Conservation (phyloP, 805 yeast species). For the Kuraishia ogatae region DNA sequence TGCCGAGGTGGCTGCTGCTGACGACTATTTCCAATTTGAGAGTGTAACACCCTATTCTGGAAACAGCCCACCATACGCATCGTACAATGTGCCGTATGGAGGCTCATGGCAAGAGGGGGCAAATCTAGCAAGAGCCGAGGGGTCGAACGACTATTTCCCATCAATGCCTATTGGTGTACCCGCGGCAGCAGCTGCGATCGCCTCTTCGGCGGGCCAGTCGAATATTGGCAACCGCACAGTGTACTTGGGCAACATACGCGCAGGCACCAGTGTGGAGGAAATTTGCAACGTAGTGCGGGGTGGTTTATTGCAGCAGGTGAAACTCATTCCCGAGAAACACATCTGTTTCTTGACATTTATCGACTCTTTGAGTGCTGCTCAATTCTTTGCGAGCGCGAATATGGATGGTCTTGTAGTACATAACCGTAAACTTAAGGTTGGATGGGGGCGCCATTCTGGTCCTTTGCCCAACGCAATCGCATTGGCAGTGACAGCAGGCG, state of each 20-base stretch:
- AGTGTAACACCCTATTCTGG: background rate
- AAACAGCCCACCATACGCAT: background rate
- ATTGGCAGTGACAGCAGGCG: slow-evolving; percentile 63
- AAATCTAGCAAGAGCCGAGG: background rate
- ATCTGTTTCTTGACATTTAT: slow-evolving; percentile 67
- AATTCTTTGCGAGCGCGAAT: slow-evolving; percentile 53
- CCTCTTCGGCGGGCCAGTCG: slow-evolving; percentile 1
- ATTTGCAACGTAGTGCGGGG: slow-evolving; percentile 72
- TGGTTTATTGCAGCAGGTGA: slow-evolving; percentile 60
- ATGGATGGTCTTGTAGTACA: slow-evolving; percentile 53
- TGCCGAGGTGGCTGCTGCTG: background rate
- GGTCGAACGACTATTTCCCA: background rate
- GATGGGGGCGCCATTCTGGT: slow-evolving; percentile 70
- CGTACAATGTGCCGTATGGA: background rate
- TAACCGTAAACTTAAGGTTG: slow-evolving; percentile 52
- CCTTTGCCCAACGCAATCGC: slow-evolving; percentile 47
- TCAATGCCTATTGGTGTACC: background rate
- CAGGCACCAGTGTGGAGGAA: slow-evolving; percentile 59
- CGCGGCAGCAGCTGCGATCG: slow-evolving; percentile 1
- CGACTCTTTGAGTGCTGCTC: slow-evolving; percentile 55
- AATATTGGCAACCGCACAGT: slow-evolving; percentile 54
- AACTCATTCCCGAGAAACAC: slow-evolving; percentile 39
- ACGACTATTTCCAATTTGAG: background rate
- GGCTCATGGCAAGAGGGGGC: slow-evolving; percentile 12
- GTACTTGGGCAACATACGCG: slow-evolving; percentile 58